phyloP scores from a whole-genome alignment of 2,329 filamentous ascomycete genomes.

The Lojkania enalia region DNA sequence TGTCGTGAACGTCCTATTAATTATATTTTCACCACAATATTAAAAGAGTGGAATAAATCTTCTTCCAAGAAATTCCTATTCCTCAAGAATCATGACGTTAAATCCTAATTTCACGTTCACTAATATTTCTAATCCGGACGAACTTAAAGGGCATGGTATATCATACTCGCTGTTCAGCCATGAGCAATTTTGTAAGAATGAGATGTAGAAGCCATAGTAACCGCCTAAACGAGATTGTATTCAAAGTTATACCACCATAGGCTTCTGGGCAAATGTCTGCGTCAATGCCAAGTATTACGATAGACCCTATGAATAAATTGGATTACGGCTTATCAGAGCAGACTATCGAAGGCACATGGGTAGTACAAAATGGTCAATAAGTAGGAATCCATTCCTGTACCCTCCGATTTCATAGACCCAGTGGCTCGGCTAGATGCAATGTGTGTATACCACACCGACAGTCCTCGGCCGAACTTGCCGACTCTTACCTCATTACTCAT shows the following conservation, averaged over 20 bases:
- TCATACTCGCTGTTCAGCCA: background rate
- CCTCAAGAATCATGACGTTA: background rate
- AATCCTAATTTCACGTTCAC: background rate
- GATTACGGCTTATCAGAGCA: background rate
- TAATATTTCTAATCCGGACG: background rate
- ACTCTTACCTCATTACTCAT: background rate
- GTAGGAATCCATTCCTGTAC: background rate
- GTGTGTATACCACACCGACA: too few species aligned
- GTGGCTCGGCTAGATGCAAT: too few species aligned
- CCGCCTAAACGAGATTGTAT: background rate
- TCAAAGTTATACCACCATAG: background rate
- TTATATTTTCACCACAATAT: background rate
- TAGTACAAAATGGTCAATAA: background rate
- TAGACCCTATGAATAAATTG: background rate
- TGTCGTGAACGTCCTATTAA: background rate
- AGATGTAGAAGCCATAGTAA: background rate
- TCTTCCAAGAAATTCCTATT: background rate
- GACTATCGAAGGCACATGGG: background rate
- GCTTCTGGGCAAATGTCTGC: background rate
- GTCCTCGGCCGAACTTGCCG: too few species aligned
- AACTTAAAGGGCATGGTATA: background rate
- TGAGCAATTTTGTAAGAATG: background rate
- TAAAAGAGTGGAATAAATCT: background rate
- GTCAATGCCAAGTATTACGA: background rate
- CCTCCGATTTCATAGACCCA: too few species aligned